These are phyloP conservation scores for Coix lacrymajobi DNA, from an alignment of 176 grass and related monocot species.

Conservation along the genomic window DNA sequence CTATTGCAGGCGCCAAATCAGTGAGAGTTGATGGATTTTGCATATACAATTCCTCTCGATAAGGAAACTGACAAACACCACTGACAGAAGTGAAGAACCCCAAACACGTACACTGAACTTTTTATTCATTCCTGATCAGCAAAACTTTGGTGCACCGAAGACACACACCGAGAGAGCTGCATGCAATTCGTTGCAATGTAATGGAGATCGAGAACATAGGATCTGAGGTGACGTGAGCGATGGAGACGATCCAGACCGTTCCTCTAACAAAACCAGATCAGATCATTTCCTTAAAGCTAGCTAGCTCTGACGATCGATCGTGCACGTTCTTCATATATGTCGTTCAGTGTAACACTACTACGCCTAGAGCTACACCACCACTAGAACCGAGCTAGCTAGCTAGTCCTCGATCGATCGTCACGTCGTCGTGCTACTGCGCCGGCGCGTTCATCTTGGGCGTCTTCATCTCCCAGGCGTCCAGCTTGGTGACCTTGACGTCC, in stretches of 20 bases:
- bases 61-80: too few relatives aligned
- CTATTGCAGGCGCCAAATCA: too few relatives aligned
- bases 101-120: neutral
- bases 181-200: neutral
- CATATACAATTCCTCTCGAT: too few relatives aligned
- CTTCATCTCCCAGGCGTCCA: constrained; percentile 65
- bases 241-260: too few relatives aligned
- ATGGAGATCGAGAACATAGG: neutral
- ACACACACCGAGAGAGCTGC: neutral
- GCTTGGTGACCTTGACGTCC: constrained; percentile 29
- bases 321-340: too few relatives aligned
- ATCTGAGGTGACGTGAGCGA: neutral
- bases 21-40: too few relatives aligned
- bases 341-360: neutral
- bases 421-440: constrained; percentile 1
- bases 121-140: constrained; percentile 2
- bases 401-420: neutral
- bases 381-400: too few relatives aligned
- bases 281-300: too few relatives aligned
- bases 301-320: too few relatives aligned
- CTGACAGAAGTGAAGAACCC: too few relatives aligned
- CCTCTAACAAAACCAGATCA: too few relatives aligned
- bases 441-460: constrained; percentile 38
- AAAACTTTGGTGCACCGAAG: neutral
- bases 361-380: neutral